Percentiles rank a stretch among this genome's conserved stretches.
Evolutionary conservation across 345 rosid species (phyloP).

Genomic region (Conringia planisiliqua): DNA sequence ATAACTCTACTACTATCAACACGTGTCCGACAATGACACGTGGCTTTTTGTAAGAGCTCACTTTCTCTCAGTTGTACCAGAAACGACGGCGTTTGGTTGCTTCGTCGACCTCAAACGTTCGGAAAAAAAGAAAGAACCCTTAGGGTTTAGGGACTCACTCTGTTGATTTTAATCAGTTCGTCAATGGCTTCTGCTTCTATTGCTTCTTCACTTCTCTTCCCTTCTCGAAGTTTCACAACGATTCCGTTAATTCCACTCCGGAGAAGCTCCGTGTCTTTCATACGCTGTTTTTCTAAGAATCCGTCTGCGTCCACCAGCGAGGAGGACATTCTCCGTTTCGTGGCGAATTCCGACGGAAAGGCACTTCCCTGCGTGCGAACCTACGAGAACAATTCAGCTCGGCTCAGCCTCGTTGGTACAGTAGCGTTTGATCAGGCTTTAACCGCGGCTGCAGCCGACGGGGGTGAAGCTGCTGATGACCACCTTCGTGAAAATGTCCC

Average conservation of each 20-base stretch:
- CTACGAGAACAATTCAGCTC: conserved; percentile 68
- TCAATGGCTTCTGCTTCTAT: conserved; percentile 34
- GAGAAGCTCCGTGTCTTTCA: conserved; percentile 17
- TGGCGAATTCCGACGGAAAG: conserved; percentile 56
- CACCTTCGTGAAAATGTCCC: conserved; percentile 54
- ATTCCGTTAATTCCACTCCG: conserved; percentile 9
- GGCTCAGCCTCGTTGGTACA: conserved; percentile 70
- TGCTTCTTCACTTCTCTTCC: conserved; percentile 27
- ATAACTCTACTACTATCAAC: not conserved
- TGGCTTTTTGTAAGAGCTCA: not conserved
- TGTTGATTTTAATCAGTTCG: not conserved
- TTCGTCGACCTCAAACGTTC: conserved; percentile 2
- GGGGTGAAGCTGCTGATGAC: conserved; percentile 77
- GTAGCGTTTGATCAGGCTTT: conserved; percentile 76
- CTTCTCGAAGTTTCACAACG: conserved; percentile 16
- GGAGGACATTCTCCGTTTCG: conserved; percentile 57
- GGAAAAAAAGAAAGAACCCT: not conserved
- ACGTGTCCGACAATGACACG: not conserved
- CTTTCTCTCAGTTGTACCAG: not conserved
- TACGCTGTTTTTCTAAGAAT: conserved; percentile 33
- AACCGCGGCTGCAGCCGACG: conserved; percentile 90
- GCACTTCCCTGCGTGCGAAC: conserved; percentile 75
- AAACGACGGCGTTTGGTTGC: not conserved
- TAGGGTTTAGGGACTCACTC: conserved; percentile 15
- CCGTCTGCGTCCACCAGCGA: conserved; percentile 38